These are phyloP conservation scores for Candida ponderosae DNA, from an alignment of 805 yeast genomes.

Conservation along the genomic window DNA sequence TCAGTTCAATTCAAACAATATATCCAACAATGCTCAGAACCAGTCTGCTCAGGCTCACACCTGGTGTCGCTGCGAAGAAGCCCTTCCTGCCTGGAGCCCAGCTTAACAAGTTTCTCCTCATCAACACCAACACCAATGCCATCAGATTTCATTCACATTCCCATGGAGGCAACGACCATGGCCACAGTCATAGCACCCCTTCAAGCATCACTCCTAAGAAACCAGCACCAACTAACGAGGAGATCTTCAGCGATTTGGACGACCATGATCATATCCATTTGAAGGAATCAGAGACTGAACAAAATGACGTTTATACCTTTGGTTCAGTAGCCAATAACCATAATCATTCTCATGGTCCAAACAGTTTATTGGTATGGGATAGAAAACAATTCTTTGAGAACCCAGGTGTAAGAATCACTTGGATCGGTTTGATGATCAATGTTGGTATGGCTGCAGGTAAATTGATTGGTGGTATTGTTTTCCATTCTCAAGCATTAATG, in stretches of 20 bases:
- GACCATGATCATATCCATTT: constrained; percentile 34
- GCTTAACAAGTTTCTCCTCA: no score
- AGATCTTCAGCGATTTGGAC: constrained; percentile 1
- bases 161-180: no score
- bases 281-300: constrained; percentile 33
- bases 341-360: constrained; percentile 25
- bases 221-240: background rate
- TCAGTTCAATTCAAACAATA: no score
- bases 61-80: no score
- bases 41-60: no score
- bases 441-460: constrained; percentile 82
- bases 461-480: constrained; percentile 81
- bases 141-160: no score
- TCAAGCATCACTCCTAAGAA: background rate
- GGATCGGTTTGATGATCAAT: constrained; percentile 83
- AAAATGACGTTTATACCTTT: constrained; percentile 29
- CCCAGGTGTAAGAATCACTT: constrained; percentile 89
- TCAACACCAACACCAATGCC: no score
- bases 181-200: no score
- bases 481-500: constrained; percentile 88
- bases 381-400: constrained; percentile 43
- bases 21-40: no score
- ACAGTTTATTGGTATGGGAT: constrained; percentile 27
- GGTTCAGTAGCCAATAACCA: constrained; percentile 28
- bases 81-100: no score